A percentile compares a stretch with the other conserved stretches of the same genome.
Conservation (phyloP, 176 grass and related monocot species). For the Zoysia japonica region DNA sequence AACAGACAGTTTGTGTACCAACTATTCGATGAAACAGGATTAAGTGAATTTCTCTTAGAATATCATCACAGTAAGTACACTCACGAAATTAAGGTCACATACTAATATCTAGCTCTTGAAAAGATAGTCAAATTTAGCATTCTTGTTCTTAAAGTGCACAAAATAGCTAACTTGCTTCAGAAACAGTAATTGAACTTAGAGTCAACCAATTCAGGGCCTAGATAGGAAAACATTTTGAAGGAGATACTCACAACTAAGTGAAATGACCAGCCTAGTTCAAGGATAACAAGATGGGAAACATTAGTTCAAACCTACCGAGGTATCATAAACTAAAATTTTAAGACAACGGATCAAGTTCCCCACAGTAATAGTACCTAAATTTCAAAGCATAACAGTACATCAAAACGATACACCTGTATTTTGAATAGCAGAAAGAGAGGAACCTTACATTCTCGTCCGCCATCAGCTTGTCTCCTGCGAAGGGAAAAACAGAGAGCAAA, state of each 20-base stretch:
- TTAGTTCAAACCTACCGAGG: neutral
- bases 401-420: neutral
- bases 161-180: neutral
- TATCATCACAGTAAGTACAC: neutral
- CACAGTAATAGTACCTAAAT: neutral
- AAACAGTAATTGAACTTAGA: neutral
- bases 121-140: neutral
- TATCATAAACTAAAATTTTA: slow-evolving; percentile 5
- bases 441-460: slow-evolving; percentile 43
- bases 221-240: neutral
- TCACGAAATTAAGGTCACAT: neutral
- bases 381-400: neutral
- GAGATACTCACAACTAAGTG: neutral
- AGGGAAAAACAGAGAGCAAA: slow-evolving; percentile 10
- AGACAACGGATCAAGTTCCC: neutral
- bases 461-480: slow-evolving; percentile 26
- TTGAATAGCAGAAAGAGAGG: neutral
- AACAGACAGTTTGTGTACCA: neutral
- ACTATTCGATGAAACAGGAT: neutral
- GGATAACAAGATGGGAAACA: neutral
- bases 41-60: neutral
- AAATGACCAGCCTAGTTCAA: neutral
- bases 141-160: neutral
- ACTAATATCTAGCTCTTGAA: neutral
- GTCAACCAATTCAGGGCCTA: neutral